A percentile compares a stretch with the other conserved stretches of the same genome.
Conservation (phyloP, 257 asterid genomes). For the Nicotiana noctiflora region DNA sequence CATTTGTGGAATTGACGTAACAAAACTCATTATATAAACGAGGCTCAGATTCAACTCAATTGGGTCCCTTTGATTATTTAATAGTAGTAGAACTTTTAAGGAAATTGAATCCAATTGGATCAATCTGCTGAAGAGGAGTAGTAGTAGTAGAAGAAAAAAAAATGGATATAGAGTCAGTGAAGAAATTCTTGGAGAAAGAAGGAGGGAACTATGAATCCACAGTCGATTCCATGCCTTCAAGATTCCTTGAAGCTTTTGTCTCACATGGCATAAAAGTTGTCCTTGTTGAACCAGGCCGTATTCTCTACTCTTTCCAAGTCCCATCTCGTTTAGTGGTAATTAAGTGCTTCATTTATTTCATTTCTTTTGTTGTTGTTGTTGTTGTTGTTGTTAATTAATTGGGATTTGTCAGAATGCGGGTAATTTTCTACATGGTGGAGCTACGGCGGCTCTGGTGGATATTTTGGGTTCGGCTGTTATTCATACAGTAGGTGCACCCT, state of each 20-base stretch:
- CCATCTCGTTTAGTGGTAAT: conserved; percentile 65
- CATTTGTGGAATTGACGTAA: too few species aligned
- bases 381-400: not conserved
- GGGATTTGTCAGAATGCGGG: conserved; percentile 35
- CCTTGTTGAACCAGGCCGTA: conserved; percentile 56
- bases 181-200: conserved; percentile 45
- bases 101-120: too few species aligned
- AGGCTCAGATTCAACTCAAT: too few species aligned
- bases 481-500: conserved; percentile 42
- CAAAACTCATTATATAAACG: too few species aligned
- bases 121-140: too few species aligned
- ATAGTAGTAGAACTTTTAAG: too few species aligned
- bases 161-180: conserved; percentile 54
- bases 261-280: conserved; percentile 61
- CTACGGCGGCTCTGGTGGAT: conserved; percentile 73
- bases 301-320: conserved; percentile 58
- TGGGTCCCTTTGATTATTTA: too few species aligned
- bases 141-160: too few species aligned
- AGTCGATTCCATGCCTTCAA: conserved; percentile 48
- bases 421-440: conserved; percentile 71
- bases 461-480: conserved; percentile 57
- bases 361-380: not conserved
- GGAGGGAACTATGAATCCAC: conserved; percentile 32
- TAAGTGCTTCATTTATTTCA: too few species aligned
- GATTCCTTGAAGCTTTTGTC: conserved; percentile 57